Conservation (phyloP, 495 filamentous ascomycete species). For the Aspergillus cristatus region DNA sequence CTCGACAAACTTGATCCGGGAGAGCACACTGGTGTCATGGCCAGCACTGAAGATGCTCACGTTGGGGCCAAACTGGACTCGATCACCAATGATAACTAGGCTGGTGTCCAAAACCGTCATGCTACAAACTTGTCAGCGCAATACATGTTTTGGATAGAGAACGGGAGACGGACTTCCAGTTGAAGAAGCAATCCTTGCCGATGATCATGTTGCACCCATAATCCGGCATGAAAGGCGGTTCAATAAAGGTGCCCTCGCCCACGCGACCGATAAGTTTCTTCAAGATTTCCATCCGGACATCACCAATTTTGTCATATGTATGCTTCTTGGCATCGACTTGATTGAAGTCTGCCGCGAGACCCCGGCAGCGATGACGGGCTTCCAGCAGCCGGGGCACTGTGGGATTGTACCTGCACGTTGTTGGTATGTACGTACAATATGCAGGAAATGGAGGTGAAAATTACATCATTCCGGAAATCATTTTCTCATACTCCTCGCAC, state of each 20-base stretch:
- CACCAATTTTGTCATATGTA: slow-evolving; percentile 24
- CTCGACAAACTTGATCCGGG: slow-evolving; percentile 65
- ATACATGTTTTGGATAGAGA: background rate
- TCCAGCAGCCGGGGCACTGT: slow-evolving; percentile 28
- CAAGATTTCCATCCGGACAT: slow-evolving; percentile 27
- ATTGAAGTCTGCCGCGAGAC: slow-evolving; percentile 39
- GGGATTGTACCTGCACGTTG: slow-evolving; percentile 32
- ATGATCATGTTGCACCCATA: slow-evolving; percentile 48
- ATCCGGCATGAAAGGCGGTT: slow-evolving; percentile 44
- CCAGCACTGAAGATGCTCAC: slow-evolving; percentile 57
- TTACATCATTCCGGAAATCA: slow-evolving; percentile 44
- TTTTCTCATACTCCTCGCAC: slow-evolving; percentile 41
- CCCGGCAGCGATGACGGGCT: slow-evolving; percentile 37
- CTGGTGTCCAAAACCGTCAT: slow-evolving; percentile 66
- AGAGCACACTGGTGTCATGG: slow-evolving; percentile 61
- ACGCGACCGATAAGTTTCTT: slow-evolving; percentile 32
- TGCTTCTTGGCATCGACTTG: slow-evolving; percentile 31
- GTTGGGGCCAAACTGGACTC: slow-evolving; percentile 68
- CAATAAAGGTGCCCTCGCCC: slow-evolving; percentile 37
- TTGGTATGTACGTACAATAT: background rate
- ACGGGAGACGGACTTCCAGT: slow-evolving; percentile 37
- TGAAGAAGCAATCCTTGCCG: slow-evolving; percentile 41
- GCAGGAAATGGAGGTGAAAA: background rate
- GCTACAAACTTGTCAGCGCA: slow-evolving; percentile 8
- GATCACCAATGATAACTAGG: slow-evolving; percentile 60